Base-by-base conservation (phyloP, 2,329 filamentous ascomycete species). In the Coleophoma eucalyptorum region DNA sequence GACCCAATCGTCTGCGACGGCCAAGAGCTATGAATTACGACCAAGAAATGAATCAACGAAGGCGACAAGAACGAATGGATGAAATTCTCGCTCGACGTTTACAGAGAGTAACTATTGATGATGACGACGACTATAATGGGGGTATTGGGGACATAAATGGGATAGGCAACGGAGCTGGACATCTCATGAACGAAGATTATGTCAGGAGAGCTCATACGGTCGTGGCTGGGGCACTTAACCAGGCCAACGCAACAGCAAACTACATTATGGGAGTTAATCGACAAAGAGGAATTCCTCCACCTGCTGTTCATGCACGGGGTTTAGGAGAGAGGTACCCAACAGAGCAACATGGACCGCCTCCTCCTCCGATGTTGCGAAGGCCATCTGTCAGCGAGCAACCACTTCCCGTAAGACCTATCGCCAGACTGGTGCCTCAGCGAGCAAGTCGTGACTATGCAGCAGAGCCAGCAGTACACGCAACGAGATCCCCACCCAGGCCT, bases 181-280 rank as follows among this genome's bases (percentile, higher is more conserved):
- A 86, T 58, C 80, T 83, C 59, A 76, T 83, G 74, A 83, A 83
- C 51, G 80, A 86, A 26, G 73, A 81, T 53, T 84, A 81, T 52
- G 62, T 74, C 15, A 62, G 67, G 32, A 62, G 62, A n/a, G 66
- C 65, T 6, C 58, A 63, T 4, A 64, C 67, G 46, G 62, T 67
- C 2, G 46, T 69, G n/a, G 62, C 62, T 13, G 64, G 63, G 2
- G 60, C 60, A 45, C 65, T 64, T 34, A 61, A 62, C 16, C 60
- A 65, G 40, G 67, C 65, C 11, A 60, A 58, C 12, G 60, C 60
- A 26, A 62, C 66, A 10, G 67, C 65, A 6, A 64, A 68, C 35
- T 62, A 64, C 46, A 56, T 63, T 18, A 59, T 62, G 53, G 60
- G 61, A 4, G 56, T 61, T 15, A 35, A 47, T n/a, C 38, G 46